These are phyloP conservation scores for Melastoma candidum DNA, from an alignment of 441 rosid genomes.

Conservation along the genomic window DNA sequence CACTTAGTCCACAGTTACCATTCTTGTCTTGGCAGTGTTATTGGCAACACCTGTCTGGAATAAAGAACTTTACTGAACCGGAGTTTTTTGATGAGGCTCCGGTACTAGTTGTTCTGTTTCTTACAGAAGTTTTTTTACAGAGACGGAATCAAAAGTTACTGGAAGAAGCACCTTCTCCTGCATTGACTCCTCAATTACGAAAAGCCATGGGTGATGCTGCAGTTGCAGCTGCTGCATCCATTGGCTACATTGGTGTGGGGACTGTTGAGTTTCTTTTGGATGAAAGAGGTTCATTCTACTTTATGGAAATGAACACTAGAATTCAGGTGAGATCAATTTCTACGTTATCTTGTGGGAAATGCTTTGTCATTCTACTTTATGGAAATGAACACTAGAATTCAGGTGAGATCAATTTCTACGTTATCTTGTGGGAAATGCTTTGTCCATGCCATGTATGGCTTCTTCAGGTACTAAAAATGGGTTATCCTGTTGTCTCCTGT, in stretches of 20 bases:
- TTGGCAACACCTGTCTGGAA: no score
- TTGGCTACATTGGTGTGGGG: slow-evolving; percentile 95
- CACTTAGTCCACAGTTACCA: no score
- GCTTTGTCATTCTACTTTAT: slow-evolving; percentile 67
- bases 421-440: no score
- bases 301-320: slow-evolving; percentile 99
- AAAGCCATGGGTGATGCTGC: slow-evolving; percentile 99
- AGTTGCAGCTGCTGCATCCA: slow-evolving; percentile 93
- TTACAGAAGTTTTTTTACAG: slow-evolving; percentile 32
- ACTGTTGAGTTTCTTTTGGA: slow-evolving; percentile 95
- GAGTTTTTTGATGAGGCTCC: no score
- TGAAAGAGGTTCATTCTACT: slow-evolving; percentile 92
- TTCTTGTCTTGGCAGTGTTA: no score
- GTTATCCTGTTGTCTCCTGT: background rate
- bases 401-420: slow-evolving; percentile 32
- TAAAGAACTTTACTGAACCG: no score
- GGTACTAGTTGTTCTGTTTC: slow-evolving; percentile 1
- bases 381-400: slow-evolving; percentile 99
- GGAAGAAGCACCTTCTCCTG: slow-evolving; percentile 99
- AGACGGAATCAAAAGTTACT: slow-evolving; percentile 90
- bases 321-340: slow-evolving; percentile 53
- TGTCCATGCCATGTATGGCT: no score
- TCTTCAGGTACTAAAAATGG: no score
- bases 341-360: background rate
- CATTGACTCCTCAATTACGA: slow-evolving; percentile 79